Percentiles rank a stretch among this genome's conserved stretches.
Conservation (phyloP, 495 filamentous ascomycete genomes). For the Aspergillus olivimuriae region DNA sequence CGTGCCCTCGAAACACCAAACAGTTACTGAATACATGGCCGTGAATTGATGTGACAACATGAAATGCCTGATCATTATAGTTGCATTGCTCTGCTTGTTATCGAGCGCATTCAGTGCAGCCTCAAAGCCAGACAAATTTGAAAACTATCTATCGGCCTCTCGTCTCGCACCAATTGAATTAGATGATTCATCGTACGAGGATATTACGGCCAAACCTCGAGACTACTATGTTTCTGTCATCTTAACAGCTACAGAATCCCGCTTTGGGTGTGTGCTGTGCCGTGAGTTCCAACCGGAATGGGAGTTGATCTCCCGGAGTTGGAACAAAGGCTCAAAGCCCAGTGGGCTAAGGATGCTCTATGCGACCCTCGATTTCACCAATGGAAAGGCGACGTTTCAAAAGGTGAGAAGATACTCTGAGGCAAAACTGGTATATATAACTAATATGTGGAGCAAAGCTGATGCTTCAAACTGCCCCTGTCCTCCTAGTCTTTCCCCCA, state of each 20-base stretch:
- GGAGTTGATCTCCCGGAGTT: constrained; percentile 81
- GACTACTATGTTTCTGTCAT: constrained; percentile 81
- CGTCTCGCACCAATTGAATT: constrained; percentile 66
- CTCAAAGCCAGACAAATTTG: constrained; percentile 45
- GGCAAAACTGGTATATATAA: background rate
- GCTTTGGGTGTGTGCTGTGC: constrained; percentile 83
- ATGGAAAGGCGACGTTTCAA: constrained; percentile 83
- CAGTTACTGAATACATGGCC: too few species aligned
- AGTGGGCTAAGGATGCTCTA: constrained; percentile 70
- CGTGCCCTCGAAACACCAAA: too few species aligned
- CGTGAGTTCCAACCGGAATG: constrained; percentile 91
- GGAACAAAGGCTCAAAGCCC: constrained; percentile 71
- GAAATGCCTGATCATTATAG: constrained; percentile 48
- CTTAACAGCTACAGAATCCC: constrained; percentile 77
- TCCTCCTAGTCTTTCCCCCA: constrained; percentile 82
- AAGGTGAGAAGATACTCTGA: constrained; percentile 52
- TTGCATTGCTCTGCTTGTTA: constrained; percentile 43
- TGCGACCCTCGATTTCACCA: constrained; percentile 80
- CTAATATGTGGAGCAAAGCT: constrained; percentile 49
- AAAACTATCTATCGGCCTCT: constrained; percentile 60
- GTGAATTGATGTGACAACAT: constrained; percentile 27
- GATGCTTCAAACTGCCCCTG: constrained; percentile 89
- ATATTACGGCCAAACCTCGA: constrained; percentile 68
- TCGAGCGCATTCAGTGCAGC: constrained; percentile 35
- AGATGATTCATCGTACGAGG: constrained; percentile 64